These are phyloP conservation scores for Kwoniella sp. DNA, from an alignment of 768 basidiomycete genomes.

Conservation along the genomic window DNA sequence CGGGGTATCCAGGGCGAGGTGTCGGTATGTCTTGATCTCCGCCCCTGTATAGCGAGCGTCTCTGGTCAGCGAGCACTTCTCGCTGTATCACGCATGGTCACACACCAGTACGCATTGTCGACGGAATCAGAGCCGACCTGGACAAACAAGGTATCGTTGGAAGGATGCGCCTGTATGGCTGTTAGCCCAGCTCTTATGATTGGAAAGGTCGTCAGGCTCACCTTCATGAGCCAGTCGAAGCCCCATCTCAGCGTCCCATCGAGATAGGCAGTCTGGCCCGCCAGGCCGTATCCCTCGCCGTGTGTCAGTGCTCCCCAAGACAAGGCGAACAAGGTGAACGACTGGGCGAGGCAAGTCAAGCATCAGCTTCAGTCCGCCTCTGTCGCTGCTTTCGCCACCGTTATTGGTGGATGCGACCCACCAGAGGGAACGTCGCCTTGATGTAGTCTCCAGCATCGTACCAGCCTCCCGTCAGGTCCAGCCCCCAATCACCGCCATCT, in stretches of 20 bases:
- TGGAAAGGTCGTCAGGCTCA: slow-evolving; percentile 44
- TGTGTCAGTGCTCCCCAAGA: slow-evolving; percentile 87
- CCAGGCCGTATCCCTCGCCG: slow-evolving; percentile 76
- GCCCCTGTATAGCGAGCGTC: slow-evolving; percentile 18
- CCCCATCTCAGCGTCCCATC: slow-evolving; percentile 88
- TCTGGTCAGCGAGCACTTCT: not conserved
- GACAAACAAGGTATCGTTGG: slow-evolving; percentile 67
- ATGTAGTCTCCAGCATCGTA: slow-evolving; percentile 91
- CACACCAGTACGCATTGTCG: slow-evolving; percentile 85
- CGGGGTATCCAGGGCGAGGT: slow-evolving; percentile 69
- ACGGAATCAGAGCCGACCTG: slow-evolving; percentile 64
- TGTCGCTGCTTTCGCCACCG: not conserved
- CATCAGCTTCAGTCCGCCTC: too few relatives aligned
- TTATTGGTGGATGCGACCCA: slow-evolving; percentile 46
- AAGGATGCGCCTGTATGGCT: slow-evolving; percentile 77
- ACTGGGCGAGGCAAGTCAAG: slow-evolving; percentile 51
- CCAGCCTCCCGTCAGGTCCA: slow-evolving; percentile 81
- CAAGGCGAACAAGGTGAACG: slow-evolving; percentile 75
- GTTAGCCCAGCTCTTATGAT: too few relatives aligned
- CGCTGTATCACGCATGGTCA: slow-evolving; percentile 30
- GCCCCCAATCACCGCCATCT: slow-evolving; percentile 68
- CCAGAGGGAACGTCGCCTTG: slow-evolving; percentile 80
- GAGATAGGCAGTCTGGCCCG: slow-evolving; percentile 85
- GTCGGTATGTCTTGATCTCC: slow-evolving; percentile 67
- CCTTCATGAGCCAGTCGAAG: slow-evolving; percentile 86